Conservation (phyloP, 768 basidiomycete genomes). For the Cyathus striatus region DNA sequence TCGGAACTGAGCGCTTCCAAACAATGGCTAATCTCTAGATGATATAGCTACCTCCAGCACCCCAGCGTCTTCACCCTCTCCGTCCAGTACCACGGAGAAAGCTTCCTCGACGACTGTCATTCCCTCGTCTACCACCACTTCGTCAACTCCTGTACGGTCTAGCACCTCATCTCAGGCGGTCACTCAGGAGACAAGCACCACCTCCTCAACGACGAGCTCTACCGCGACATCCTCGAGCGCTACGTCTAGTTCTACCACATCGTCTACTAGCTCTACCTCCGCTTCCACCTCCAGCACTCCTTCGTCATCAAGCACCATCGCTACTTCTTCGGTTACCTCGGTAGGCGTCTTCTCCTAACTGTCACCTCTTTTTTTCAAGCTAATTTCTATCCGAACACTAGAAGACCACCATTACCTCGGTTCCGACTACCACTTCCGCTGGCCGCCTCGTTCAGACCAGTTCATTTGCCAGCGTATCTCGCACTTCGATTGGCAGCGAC, state of each 20-base stretch:
- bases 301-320: slow-evolving; percentile 4
- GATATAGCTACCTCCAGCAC: neutral
- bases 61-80: neutral
- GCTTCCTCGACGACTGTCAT: neutral
- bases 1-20: neutral
- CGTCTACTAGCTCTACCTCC: slow-evolving; percentile 10
- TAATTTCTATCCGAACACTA: slow-evolving; percentile 1
- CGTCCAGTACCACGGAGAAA: neutral
- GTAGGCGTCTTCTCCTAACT: slow-evolving; percentile 8
- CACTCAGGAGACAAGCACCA: slow-evolving; percentile 7
- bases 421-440: slow-evolving; percentile 7
- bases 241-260: slow-evolving; percentile 8
- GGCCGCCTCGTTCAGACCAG: slow-evolving; percentile 9
- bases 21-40: neutral
- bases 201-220: slow-evolving; percentile 6
- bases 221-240: slow-evolving; percentile 7
- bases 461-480: slow-evolving; percentile 11
- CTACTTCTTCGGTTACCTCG: slow-evolving; percentile 2
- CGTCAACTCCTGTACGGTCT: neutral
- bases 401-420: slow-evolving; percentile 8
- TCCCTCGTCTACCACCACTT: neutral
- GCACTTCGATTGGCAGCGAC: slow-evolving; percentile 8
- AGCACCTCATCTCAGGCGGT: slow-evolving; percentile 3
- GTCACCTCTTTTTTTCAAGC: no score
- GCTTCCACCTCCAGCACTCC: slow-evolving; percentile 9